These are phyloP conservation scores for Cyanidiococcus yangmingshanensis DNA, from an alignment of 23 red algal genomes.

Conservation along the genomic window DNA sequence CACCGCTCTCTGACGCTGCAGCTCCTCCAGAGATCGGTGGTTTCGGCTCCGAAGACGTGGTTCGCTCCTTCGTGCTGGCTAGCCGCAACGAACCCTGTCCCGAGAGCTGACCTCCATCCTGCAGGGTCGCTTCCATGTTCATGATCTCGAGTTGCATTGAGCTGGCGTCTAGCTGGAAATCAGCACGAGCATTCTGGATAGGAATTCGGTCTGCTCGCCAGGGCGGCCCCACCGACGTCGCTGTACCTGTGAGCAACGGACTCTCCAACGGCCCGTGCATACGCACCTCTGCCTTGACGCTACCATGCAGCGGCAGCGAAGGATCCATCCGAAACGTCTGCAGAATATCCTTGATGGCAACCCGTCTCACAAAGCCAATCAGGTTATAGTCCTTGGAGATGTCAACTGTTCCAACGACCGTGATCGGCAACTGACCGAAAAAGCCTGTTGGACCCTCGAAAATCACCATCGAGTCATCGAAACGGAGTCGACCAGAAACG, in stretches of 20 bases:
- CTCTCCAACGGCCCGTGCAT: slow-evolving; percentile 58
- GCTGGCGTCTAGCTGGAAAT: slow-evolving; percentile 49
- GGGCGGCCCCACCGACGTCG: slow-evolving; percentile 22
- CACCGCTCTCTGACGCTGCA: neutral
- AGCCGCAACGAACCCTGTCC: slow-evolving; percentile 24
- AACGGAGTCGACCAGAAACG: slow-evolving; percentile 49
- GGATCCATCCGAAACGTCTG: slow-evolving; percentile 64
- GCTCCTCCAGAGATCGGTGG: too few relatives aligned
- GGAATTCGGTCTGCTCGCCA: slow-evolving; percentile 43
- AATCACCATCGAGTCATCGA: slow-evolving; percentile 52
- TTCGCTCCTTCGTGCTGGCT: neutral
- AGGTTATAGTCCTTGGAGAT: slow-evolving; percentile 53
- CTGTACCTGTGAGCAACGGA: slow-evolving; percentile 48
- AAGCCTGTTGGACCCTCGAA: slow-evolving; percentile 50
- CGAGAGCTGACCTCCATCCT: slow-evolving; percentile 37
- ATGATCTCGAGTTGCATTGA: slow-evolving; percentile 40
- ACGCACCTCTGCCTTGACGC: slow-evolving; percentile 37
- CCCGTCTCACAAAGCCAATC: slow-evolving; percentile 36
- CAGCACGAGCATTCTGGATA: slow-evolving; percentile 22
- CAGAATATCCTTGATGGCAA: slow-evolving; percentile 48
- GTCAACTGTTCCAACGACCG: slow-evolving; percentile 57
- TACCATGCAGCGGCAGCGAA: slow-evolving; percentile 43
- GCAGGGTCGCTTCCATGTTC: slow-evolving; percentile 23
- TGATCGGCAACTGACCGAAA: slow-evolving; percentile 55
- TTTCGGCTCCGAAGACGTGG: neutral